Evolutionary conservation across 139 green algal species (phyloP).

Genomic region (Chlorella sorokiniana): DNA sequence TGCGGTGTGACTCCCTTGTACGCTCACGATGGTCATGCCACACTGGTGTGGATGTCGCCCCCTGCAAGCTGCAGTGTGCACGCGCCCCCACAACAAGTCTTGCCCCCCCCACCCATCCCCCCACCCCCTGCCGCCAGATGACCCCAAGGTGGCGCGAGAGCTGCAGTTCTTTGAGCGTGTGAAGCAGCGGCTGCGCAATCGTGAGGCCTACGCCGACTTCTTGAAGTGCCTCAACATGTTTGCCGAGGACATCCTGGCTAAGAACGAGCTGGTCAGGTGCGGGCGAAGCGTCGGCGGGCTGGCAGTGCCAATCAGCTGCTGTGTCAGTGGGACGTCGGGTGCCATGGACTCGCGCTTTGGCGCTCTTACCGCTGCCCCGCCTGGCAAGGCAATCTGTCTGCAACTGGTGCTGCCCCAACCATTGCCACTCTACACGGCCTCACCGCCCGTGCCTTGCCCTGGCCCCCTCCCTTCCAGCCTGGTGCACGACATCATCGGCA

Average conservation of each 20-base stretch:
- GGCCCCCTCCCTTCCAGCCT: slow-evolving; percentile 37
- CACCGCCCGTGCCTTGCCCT: too few species aligned
- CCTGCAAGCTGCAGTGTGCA: background rate
- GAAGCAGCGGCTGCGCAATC: slow-evolving; percentile 53
- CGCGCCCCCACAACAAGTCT: background rate
- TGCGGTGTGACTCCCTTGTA: background rate
- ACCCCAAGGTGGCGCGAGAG: slow-evolving; percentile 63
- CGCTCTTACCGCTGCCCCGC: too few species aligned
- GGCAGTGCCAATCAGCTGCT: background rate
- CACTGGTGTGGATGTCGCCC: background rate
- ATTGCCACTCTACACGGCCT: too few species aligned
- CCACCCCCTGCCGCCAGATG: slow-evolving; percentile 19
- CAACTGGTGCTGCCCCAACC: too few species aligned
- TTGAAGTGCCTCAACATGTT: slow-evolving; percentile 97
- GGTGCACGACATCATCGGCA: slow-evolving; percentile 87
- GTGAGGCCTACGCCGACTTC: slow-evolving; percentile 89
- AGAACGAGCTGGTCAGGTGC: slow-evolving; percentile 76
- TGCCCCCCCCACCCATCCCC: background rate
- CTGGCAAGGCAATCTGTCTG: too few species aligned
- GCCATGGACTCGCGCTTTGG: too few species aligned
- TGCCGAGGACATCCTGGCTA: slow-evolving; percentile 89
- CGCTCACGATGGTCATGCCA: background rate
- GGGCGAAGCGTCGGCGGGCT: background rate
- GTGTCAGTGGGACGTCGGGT: too few species aligned
- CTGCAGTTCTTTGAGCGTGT: slow-evolving; percentile 72